These are phyloP conservation scores for Yueomyces sp. DNA, from an alignment of 805 yeast species.

Conservation along the genomic window DNA sequence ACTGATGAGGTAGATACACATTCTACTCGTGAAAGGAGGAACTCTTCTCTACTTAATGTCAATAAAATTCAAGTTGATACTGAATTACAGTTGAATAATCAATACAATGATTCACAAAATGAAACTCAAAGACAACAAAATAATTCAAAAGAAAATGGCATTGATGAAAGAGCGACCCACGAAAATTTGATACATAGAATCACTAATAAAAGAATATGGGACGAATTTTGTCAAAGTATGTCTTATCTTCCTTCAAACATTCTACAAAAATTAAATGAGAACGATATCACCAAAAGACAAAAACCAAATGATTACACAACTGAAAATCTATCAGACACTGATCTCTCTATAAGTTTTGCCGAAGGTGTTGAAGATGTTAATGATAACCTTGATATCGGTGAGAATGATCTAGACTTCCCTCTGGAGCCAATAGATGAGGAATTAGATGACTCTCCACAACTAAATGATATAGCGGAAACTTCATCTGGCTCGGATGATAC, in stretches of 20 bases:
- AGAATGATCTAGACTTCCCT: slow-evolving; percentile 4
- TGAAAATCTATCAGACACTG: slow-evolving; percentile 9
- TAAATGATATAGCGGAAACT: not conserved
- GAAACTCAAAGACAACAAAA: not conserved
- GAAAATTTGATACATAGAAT: not conserved
- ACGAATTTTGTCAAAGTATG: slow-evolving; percentile 9
- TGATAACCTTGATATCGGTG: slow-evolving; percentile 4
- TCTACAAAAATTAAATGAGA: slow-evolving; percentile 6
- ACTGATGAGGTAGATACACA: not conserved
- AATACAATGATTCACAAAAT: not conserved
- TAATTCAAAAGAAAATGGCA: not conserved
- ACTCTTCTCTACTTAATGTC: slow-evolving; percentile 6
- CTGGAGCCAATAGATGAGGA: slow-evolving; percentile 1
- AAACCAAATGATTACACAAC: slow-evolving; percentile 2
- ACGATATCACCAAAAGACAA: slow-evolving; percentile 9
- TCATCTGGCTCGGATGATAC: not conserved
- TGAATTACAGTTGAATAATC: slow-evolving; percentile 7
- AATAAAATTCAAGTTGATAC: slow-evolving; percentile 8
- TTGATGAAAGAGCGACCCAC: not conserved
- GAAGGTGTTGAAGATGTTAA: slow-evolving; percentile 5
- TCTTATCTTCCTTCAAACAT: slow-evolving; percentile 11
- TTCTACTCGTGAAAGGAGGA: slow-evolving; percentile 3
- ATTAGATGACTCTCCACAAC: not conserved
- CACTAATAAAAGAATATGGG: slow-evolving; percentile 12
- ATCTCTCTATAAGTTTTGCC: slow-evolving; percentile 14